phyloP scores from a whole-genome alignment of 2,329 filamentous ascomycete species.

The Aspergillus nomiae region DNA sequence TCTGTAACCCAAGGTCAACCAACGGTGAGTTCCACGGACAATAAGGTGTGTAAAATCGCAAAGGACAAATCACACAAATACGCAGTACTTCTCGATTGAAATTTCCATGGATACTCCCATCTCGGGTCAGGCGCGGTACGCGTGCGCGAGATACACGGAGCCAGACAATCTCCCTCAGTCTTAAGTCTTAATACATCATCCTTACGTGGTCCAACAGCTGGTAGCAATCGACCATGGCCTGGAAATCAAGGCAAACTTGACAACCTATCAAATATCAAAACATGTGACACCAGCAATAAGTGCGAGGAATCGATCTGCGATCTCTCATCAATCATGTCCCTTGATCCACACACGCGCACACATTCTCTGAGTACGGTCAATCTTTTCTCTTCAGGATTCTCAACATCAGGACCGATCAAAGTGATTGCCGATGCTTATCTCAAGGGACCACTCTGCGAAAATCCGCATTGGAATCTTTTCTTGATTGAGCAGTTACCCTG shows the following conservation, averaged over 20 bases:
- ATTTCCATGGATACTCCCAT: not conserved
- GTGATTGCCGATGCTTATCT: slow-evolving; percentile 1
- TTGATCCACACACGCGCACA: not conserved
- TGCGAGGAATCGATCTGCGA: not conserved
- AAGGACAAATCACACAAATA: slow-evolving; percentile 10
- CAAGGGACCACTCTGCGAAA: not conserved
- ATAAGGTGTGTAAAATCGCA: slow-evolving; percentile 6
- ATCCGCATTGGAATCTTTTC: not conserved
- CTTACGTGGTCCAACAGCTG: not conserved
- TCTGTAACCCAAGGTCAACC: slow-evolving; percentile 17
- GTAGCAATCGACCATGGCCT: not conserved
- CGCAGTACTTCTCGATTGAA: not conserved
- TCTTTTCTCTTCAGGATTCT: not conserved
- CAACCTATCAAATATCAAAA: not conserved
- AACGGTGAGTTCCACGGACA: slow-evolving; percentile 11
- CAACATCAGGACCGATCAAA: not conserved
- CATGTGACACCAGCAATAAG: not conserved
- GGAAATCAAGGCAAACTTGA: not conserved
- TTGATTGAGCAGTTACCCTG: not conserved
- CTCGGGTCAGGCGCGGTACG: not conserved
- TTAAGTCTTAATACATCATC: slow-evolving; percentile 3
- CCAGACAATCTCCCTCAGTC: not conserved
- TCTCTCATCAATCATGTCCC: not conserved
- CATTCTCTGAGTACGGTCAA: not conserved
- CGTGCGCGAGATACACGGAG: not conserved